Evolutionary conservation across 306 rosid species (phyloP).

Genomic region (Medicago truncatula): MtrunA17r5.0-ANR NC_053042.1:51865501-51866000

Average conservation of each 20-base stretch:
- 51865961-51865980: constrained; percentile 63
- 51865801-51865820: constrained; percentile 1
- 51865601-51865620: not conserved
- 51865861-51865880: constrained; percentile 26
- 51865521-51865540: no score
- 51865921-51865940: constrained; percentile 33
- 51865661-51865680: constrained; percentile 37
- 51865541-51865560: not conserved
- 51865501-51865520: no score
- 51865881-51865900: constrained; percentile 25
- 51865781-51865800: constrained; percentile 25
- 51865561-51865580: not conserved
- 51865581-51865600: not conserved
- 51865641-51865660: constrained; percentile 22
- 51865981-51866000: constrained; percentile 77
- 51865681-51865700: constrained; percentile 42
- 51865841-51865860: constrained; percentile 33
- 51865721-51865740: constrained; percentile 36
- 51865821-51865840: constrained; percentile 3
- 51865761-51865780: constrained; percentile 35
- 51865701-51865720: constrained; percentile 13
- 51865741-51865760: constrained; percentile 10
- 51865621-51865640: not conserved
- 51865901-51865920: constrained; percentile 39
- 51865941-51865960: constrained; percentile 33